These are phyloP conservation scores for Microthlaspi erraticum DNA, from an alignment of 345 rosid species.

Conservation along the genomic window DNA sequence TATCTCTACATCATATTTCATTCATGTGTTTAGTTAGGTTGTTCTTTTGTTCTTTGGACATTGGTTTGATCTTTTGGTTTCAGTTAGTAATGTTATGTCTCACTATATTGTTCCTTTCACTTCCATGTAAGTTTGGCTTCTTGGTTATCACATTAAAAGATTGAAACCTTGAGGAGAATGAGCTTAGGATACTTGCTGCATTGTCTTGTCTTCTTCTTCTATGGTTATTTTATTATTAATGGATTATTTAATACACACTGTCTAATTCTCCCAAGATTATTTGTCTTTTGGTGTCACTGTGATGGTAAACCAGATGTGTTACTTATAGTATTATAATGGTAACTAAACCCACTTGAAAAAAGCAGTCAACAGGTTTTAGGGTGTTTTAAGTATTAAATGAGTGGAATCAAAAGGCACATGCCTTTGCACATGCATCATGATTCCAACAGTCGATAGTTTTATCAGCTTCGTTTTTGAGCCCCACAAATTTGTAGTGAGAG, in stretches of 20 bases:
- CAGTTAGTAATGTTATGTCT: slow-evolving; percentile 31
- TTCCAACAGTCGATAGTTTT: slow-evolving; percentile 16
- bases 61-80: slow-evolving; percentile 30
- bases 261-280: slow-evolving; percentile 16
- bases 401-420: slow-evolving; percentile 41
- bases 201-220: slow-evolving; percentile 31
- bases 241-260: slow-evolving; percentile 15
- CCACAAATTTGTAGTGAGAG: slow-evolving; percentile 36
- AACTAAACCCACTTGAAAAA: slow-evolving; percentile 26
- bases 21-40: slow-evolving; percentile 43
- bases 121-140: slow-evolving; percentile 25
- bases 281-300: slow-evolving; percentile 35
- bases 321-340: slow-evolving; percentile 15
- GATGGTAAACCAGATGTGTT: slow-evolving; percentile 27
- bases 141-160: slow-evolving; percentile 28
- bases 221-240: slow-evolving; percentile 12
- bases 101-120: slow-evolving; percentile 6
- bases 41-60: slow-evolving; percentile 35
- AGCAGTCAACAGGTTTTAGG: slow-evolving; percentile 40
- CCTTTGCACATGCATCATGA: slow-evolving; percentile 46
- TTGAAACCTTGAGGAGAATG: slow-evolving; percentile 30
- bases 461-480: slow-evolving; percentile 29
- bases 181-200: slow-evolving; percentile 34
- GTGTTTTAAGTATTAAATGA: slow-evolving; percentile 25
- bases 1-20: slow-evolving; percentile 25